phyloP scores from a whole-genome alignment of 2,329 filamentous ascomycete genomes.

The Colletotrichum limetticola region DNA sequence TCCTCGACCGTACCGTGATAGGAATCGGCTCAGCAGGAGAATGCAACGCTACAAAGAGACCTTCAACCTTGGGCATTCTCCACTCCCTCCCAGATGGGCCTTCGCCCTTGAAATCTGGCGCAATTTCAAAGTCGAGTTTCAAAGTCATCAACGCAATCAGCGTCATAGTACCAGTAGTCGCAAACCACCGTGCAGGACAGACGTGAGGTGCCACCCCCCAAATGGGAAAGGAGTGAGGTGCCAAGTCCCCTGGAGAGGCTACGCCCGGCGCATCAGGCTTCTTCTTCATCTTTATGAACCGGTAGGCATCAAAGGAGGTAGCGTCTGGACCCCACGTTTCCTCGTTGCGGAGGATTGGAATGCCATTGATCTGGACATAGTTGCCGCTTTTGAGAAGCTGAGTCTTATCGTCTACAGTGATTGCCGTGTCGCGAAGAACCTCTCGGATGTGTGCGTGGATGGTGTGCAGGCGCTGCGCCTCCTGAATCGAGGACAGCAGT shows the following conservation, averaged over 20 bases:
- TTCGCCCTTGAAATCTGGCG: not conserved
- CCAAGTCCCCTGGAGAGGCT: conserved; percentile 5
- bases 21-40: conserved; percentile 5
- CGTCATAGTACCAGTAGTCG: conserved; percentile 8
- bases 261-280: not conserved
- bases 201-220: conserved; percentile 13
- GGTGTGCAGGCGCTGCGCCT: conserved; percentile 45
- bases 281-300: conserved; percentile 41
- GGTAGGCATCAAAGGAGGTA: conserved; percentile 39
- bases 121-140: conserved; percentile 4
- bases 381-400: conserved; percentile 50
- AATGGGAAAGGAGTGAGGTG: conserved; percentile 12
- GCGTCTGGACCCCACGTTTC: conserved; percentile 43
- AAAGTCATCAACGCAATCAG: conserved; percentile 18
- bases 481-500: conserved; percentile 48
- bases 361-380: conserved; percentile 47
- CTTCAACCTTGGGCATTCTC: not conserved
- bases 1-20: not conserved
- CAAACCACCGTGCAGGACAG: conserved; percentile 23
- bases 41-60: not conserved
- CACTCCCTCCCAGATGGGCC: not conserved
- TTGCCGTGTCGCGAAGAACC: conserved; percentile 43
- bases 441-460: conserved; percentile 42
- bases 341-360: not conserved
- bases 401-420: conserved; percentile 43